Evolutionary conservation across 495 filamentous ascomycete species (phyloP).

Genomic region (Cudoniella acicularis): DNA sequence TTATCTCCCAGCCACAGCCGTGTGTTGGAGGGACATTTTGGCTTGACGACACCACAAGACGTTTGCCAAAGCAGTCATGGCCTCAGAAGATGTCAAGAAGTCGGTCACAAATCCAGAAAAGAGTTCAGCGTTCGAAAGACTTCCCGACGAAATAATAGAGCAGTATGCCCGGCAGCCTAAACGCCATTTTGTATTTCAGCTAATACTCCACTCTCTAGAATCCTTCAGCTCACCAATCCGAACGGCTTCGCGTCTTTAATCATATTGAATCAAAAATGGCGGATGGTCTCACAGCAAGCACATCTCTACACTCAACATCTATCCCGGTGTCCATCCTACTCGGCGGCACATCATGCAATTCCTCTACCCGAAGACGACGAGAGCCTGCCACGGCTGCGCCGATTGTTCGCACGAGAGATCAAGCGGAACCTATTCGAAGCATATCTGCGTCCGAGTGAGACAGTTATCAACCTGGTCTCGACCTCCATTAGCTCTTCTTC

Average conservation of each 20-base stretch:
- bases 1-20: background rate
- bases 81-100: background rate
- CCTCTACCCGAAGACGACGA: conserved; percentile 44
- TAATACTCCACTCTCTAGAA: conserved; percentile 43
- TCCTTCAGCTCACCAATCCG: conserved; percentile 69
- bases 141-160: background rate
- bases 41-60: background rate
- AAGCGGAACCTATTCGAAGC: conserved; percentile 79
- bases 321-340: conserved; percentile 63
- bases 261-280: conserved; percentile 78
- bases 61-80: background rate
- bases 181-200: background rate
- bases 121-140: background rate
- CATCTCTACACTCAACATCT: conserved; percentile 76
- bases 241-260: conserved; percentile 79
- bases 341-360: conserved; percentile 44
- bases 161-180: background rate
- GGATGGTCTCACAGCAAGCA: conserved; percentile 63
- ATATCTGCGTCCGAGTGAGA: conserved; percentile 65
- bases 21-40: background rate
- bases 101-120: background rate
- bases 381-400: conserved; percentile 57
- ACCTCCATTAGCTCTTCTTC: conserved; percentile 78
- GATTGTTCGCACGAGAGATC: conserved; percentile 64
- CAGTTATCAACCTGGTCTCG: conserved; percentile 73